Base-by-base conservation (phyloP, 176 grass and related monocot genomes). In the barley (Hordeum vulgare) region DNA sequence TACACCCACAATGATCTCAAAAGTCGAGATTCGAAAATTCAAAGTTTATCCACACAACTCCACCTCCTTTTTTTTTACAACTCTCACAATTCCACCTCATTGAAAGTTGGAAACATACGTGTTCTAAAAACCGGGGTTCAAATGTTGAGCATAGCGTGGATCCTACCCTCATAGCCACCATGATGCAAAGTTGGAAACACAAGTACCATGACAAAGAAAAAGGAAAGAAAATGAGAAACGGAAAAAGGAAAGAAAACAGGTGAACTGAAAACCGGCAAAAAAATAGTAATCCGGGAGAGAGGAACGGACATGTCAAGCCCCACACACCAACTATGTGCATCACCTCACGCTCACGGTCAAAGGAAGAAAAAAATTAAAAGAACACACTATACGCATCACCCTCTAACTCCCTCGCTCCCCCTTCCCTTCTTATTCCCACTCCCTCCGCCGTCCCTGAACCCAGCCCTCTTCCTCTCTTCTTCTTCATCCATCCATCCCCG, bases 401-500 rank as follows among this genome's bases (percentile, higher is more conserved):
- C n/a, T n/a, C n/a, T n/a, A 63, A 23, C 34, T 64, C 82, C 76
- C 40, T 61, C 35, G 62, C n/a, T 69, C 78, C 77, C 29, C 33
- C 44, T 84, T 92, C 78, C 21, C 81, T 84, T 92, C 69, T 69
- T 84, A 63, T 86, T 84, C 34, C 79, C 89, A 72, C 70, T 8
- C 60, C 27, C 41, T 66, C 88, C 8, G 76, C 72, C 2, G 79
- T 80, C 41, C 80, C 51, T 81, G 36, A 27, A 20, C 20, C 23
- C 80, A 76, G 35, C 53, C 70, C 60, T 35, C 2, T 12, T 49
- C 29, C 27, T 9, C 27, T 37, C 45, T 37, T 6, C 45, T 7
- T 6, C 14, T 7, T 18, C 14, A 4, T 51, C 2, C 47, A 18
- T 27, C 59, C 60, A 66, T 34, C 77, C 57, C 83, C 17, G 73